Base-by-base conservation (phyloP, 805 yeast genomes). In the Saturnispora serradocipensis region DNA sequence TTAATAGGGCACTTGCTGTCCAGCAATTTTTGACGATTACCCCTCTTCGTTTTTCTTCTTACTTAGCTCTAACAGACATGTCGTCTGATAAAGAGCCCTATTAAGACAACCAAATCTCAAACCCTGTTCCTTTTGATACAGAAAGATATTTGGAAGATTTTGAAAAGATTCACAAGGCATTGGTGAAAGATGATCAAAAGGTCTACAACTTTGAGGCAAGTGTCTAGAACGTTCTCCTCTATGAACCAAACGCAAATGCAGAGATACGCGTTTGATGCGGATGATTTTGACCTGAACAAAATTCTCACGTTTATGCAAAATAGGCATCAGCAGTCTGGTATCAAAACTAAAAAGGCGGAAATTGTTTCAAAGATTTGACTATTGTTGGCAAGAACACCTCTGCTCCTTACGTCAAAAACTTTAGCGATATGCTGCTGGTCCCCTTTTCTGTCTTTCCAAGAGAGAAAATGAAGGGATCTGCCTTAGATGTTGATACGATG, bases 341-440 rank as follows among this genome's bases (percentile, higher is more conserved):
- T 77, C 44, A 67, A 70, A 43, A 61, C 38, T 9, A 54, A 66
- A 61, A 36, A 65, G 64, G 25, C 77, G 11, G 81, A 80, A 54
- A 71, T 79, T 3, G 59, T 65, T 3, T 75, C 58, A 57, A 66
- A 51, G 69, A 72, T 57, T 61, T 77, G 43, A 60, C 71, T n/a
- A 72, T 72, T 22, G 64, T 57, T 49, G 84, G 83, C 47, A 66
- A 70, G 40, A 80, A 78, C 57, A 71, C 73, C 50, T 62, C 75
- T 7, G 71, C 76, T 50, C 64, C 80, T 0, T 61, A 70, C 53
- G 67, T 69, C 25, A 68, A 70, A 34, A 75, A 82, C 18, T 71
- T 72, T 27, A 62, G 67, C 15, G 78, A 76, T 59, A 53, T 76
- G 34, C 34, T 30, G 15, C 13, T 11, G 34, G 11, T 30, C n/a